Evolutionary conservation across 2,329 filamentous ascomycete genomes (phyloP), one percentile per base, ranked within the genome.

Genomic region (Chrysoporthe austroafricana): DNA sequence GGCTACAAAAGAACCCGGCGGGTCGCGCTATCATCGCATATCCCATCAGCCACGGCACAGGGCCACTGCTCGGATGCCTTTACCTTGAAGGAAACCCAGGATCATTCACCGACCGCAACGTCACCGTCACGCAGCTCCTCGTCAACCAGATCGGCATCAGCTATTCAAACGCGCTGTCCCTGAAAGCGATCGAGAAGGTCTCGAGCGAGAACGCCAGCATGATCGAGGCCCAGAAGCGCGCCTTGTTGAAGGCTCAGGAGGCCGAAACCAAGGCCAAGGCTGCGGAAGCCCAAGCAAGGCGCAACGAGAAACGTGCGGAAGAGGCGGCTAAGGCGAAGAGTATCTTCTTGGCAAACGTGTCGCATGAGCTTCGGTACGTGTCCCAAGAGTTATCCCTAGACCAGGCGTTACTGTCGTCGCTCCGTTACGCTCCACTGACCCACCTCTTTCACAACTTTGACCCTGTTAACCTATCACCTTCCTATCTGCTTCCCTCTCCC

Each of bases 321-420:
- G 92, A 95, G 77, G 92, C 92, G 13, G 91, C 91, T 32, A 93
- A 91, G 77, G 92, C 91, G 50, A 95, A 95, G 77, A 91, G 89
- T 2, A 92, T 94, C 67, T 95, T 95, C 79, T 81, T 92, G 57
- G 90, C 90, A 52, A 92, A 92, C 71, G 92, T 95, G 72, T 93
- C 90, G 2, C 92, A 95, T 77, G 92, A 95, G 78, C 80, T 95
- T 67, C 88, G 91, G 59, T 57, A 57, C 14, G 54, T 54, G 2
- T 14, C 44, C 13, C 8, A 13, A 4, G 11, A 13, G 11, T 13
- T 46, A 14, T 46, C 44, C 44, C 36, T 39, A 39, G 36, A 6
- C 9, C 36, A 39, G 36, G 5, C 36, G 36, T 39, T 9, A 9
- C 36, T 9, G 36, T 7, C 36, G 36, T 39, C 36, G 36, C 36